A percentile compares a stretch with the other conserved stretches of the same genome.
These are phyloP conservation scores for Nothopassalora personata DNA, from an alignment of 2,329 filamentous ascomycete species.

Conservation along the genomic window DNA sequence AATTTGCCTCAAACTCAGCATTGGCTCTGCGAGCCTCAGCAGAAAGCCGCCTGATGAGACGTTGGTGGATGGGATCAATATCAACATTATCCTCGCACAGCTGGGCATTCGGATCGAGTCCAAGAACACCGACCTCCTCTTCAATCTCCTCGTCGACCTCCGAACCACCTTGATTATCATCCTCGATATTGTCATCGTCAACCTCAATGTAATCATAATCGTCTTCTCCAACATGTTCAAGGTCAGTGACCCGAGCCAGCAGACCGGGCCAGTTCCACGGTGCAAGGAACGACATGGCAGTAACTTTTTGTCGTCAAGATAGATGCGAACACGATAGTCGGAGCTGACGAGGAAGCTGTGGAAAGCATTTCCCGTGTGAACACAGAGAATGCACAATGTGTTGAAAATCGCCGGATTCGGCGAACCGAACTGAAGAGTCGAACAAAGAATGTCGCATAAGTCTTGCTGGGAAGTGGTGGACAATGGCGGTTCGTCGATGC, in stretches of 20 bases:
- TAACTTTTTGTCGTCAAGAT: background rate
- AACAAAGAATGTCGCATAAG: background rate
- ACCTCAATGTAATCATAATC: background rate
- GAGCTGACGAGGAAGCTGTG: background rate
- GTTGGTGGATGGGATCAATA: background rate
- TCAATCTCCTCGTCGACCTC: too few relatives aligned
- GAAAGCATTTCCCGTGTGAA: background rate
- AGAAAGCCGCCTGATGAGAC: background rate
- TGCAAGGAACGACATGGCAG: background rate
- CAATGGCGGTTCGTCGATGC: background rate
- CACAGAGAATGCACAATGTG: background rate
- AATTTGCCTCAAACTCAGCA: background rate
- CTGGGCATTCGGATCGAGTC: too few relatives aligned
- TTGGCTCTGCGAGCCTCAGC: background rate
- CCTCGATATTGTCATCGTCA: background rate
- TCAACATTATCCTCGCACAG: too few relatives aligned
- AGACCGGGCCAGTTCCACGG: background rate
- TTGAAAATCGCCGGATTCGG: background rate
- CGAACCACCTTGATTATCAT: too few relatives aligned
- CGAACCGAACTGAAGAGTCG: background rate
- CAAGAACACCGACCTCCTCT: too few relatives aligned
- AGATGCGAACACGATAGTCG: background rate
- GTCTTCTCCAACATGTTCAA: background rate
- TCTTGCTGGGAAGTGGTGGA: background rate
- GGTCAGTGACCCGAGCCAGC: background rate